These are phyloP conservation scores for Nemania sp. DNA, from an alignment of 2,329 filamentous ascomycete species.

Conservation along the genomic window DNA sequence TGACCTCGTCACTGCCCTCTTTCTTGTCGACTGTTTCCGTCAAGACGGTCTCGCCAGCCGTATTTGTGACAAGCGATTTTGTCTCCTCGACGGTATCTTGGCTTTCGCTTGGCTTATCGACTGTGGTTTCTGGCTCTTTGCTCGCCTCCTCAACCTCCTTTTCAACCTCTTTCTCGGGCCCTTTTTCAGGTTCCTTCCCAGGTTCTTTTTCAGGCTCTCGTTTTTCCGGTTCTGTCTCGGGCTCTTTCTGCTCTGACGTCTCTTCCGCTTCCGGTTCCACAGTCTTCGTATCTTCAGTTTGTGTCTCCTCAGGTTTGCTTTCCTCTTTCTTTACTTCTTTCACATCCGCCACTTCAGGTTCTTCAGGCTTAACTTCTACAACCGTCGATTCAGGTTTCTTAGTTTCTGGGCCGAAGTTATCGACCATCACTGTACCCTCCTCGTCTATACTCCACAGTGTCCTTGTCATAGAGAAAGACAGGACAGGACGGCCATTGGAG, in stretches of 20 bases:
- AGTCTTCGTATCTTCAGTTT: constrained; percentile 21
- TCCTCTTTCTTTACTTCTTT: constrained; percentile 22
- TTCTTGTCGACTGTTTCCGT: constrained; percentile 50
- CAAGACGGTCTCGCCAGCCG: constrained; percentile 50
- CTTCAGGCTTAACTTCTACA: constrained; percentile 29
- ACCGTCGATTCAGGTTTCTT: constrained; percentile 30
- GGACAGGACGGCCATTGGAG: constrained; percentile 51
- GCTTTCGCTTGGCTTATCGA: constrained; percentile 29
- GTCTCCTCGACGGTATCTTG: constrained; percentile 44
- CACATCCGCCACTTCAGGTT: constrained; percentile 2
- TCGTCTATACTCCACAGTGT: constrained; percentile 67
- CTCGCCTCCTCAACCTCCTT: constrained; percentile 3
- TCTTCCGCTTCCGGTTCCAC: constrained; percentile 25
- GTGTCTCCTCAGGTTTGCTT: constrained; percentile 18
- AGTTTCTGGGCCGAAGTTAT: constrained; percentile 44
- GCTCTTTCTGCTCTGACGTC: background rate
- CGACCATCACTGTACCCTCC: constrained; percentile 58
- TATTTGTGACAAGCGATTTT: constrained; percentile 50
- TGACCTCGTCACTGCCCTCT: constrained; percentile 46
- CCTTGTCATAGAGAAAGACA: constrained; percentile 62
- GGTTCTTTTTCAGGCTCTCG: background rate
- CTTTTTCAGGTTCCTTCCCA: background rate
- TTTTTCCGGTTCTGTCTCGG: too few species aligned
- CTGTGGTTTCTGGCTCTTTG: constrained; percentile 25
- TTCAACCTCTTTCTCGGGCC: constrained; percentile 6